Conservation (phyloP, 306 rosid genomes). For the Rosa lucieae region DNA sequence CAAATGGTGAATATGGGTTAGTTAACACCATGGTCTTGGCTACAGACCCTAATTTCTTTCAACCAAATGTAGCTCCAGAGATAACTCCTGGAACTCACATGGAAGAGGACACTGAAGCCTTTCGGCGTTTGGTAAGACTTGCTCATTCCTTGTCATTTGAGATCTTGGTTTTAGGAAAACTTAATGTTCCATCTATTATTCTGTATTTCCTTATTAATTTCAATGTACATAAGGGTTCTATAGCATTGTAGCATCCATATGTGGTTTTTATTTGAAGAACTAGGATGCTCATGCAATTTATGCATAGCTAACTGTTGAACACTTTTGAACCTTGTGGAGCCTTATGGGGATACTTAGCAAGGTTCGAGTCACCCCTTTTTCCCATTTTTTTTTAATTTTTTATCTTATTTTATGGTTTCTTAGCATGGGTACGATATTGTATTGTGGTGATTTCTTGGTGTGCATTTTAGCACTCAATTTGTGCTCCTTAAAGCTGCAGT, state of each 20-base stretch:
- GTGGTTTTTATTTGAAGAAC: constrained; percentile 6
- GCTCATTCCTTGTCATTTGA: constrained; percentile 20
- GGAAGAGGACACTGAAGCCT: constrained; percentile 92
- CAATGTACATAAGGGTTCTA: constrained; percentile 19
- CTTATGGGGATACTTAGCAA: constrained; percentile 1
- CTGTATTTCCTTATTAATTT: constrained; percentile 18
- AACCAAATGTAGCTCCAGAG: constrained; percentile 50
- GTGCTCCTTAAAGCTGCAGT: constrained; percentile 9
- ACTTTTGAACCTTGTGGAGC: background rate
- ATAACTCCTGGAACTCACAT: constrained; percentile 66
- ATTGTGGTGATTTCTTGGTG: background rate
- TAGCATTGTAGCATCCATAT: background rate
- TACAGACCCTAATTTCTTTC: constrained; percentile 62
- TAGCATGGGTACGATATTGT: background rate
- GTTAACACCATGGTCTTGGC: constrained; percentile 80
- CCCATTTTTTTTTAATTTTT: background rate
- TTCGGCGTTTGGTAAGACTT: constrained; percentile 65
- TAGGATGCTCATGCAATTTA: constrained; percentile 8
- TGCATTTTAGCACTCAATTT: background rate
- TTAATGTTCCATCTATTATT: constrained; percentile 3
- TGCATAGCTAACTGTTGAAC: background rate
- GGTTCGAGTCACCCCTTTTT: background rate
- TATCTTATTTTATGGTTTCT: background rate
- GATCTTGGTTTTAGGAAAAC: constrained; percentile 10
- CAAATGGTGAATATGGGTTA: constrained; percentile 72